Conservation (phyloP, 2,329 filamentous ascomycete genomes). For the Botrytis deweyae region DNA sequence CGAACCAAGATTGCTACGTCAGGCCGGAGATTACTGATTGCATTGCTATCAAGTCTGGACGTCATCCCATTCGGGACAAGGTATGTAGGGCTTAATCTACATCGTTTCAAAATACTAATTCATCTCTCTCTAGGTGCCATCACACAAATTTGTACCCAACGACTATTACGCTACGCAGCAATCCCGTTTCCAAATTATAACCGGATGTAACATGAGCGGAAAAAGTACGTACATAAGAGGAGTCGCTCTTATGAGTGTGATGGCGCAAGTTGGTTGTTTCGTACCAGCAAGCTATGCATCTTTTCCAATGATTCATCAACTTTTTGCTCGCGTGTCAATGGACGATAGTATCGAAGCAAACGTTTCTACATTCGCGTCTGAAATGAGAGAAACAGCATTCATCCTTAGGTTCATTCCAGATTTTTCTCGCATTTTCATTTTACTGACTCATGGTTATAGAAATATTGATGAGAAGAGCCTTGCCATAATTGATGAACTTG, state of each 20-base stretch:
- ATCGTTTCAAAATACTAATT: background rate
- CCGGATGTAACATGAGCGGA: conserved; percentile 96
- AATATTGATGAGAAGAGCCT: conserved; percentile 78
- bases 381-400: conserved; percentile 96
- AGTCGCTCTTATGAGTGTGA: conserved; percentile 79
- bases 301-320: conserved; percentile 74
- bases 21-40: conserved; percentile 62
- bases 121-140: conserved; percentile 52
- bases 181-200: conserved; percentile 86
- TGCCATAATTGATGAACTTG: conserved; percentile 87
- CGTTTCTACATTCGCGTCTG: conserved; percentile 86
- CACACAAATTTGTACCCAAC: conserved; percentile 75
- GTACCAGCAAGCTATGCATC: conserved; percentile 83
- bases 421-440: background rate
- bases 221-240: conserved; percentile 94
- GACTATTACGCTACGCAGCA: conserved; percentile 83
- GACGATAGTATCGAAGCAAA: conserved; percentile 89
- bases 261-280: conserved; percentile 92
- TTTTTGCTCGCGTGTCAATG: conserved; percentile 85
- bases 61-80: conserved; percentile 69
- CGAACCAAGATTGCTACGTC: conserved; percentile 58
- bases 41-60: conserved; percentile 63
- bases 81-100: conserved; percentile 33
- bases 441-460: conserved; percentile 38
- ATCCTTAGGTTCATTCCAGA: conserved; percentile 60